Evolutionary conservation across 345 rosid species (phyloP).

Genomic region (Gossypium arboreum): DNA sequence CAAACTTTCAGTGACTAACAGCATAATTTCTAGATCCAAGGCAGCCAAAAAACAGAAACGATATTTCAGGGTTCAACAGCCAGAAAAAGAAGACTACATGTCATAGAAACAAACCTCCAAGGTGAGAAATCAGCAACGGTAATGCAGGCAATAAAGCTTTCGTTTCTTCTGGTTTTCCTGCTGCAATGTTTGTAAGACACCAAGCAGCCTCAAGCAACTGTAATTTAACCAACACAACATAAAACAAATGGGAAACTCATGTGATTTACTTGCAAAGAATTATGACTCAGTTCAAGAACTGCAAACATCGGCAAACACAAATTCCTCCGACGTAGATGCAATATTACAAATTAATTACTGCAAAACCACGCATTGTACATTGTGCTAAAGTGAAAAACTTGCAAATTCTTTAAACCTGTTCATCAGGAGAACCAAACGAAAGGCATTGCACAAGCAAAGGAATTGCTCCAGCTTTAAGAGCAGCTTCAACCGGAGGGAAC

Average conservation of each 20-base stretch:
- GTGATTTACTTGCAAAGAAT: background rate
- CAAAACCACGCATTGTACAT: background rate
- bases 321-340: background rate
- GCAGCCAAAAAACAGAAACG: background rate
- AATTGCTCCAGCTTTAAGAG: conserved; percentile 75
- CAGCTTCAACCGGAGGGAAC: conserved; percentile 80
- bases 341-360: background rate
- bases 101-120: conserved; percentile 66
- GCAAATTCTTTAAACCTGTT: conserved; percentile 53
- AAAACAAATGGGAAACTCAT: background rate
- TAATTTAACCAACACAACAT: conserved; percentile 19
- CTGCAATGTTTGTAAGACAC: conserved; percentile 98
- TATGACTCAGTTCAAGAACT: background rate
- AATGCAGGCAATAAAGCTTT: conserved; percentile 78
- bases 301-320: background rate
- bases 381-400: background rate
- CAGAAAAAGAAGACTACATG: conserved; percentile 1
- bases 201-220: conserved; percentile 98
- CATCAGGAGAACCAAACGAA: conserved; percentile 86
- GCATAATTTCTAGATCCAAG: background rate
- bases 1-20: conserved; percentile 7
- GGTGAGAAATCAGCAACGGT: conserved; percentile 88
- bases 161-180: conserved; percentile 93
- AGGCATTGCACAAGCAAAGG: conserved; percentile 86
- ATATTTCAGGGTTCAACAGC: background rate